Evolutionary conservation across 345 rosid species (phyloP).

Genomic region (Anacardium occidentale): DNA sequence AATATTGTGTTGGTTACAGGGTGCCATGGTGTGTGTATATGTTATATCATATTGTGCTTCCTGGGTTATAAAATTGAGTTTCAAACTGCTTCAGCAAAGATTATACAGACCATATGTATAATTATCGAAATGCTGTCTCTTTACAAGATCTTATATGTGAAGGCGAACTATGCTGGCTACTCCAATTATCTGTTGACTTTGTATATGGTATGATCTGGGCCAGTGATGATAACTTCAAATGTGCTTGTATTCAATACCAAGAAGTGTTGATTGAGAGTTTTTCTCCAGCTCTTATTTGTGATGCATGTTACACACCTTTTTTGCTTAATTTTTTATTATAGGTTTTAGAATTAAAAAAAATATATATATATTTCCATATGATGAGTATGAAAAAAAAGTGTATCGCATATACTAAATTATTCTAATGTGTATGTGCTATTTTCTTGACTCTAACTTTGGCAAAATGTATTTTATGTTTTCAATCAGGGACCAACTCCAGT

Average conservation of each 20-base stretch:
- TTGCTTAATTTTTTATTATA: not conserved
- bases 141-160: not conserved
- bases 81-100: not conserved
- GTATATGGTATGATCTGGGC: not conserved
- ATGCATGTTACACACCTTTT: not conserved
- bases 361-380: too few species aligned
- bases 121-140: not conserved
- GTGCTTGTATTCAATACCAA: not conserved
- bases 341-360: not conserved
- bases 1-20: not conserved
- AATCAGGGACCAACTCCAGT: conserved; percentile 63
- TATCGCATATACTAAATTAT: conserved; percentile 7
- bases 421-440: not conserved
- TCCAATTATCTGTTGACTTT: not conserved
- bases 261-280: not conserved
- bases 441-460: conserved; percentile 7
- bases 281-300: not conserved
- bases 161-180: not conserved
- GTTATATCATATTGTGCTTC: not conserved
- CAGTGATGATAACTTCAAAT: not conserved
- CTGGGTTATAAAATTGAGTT: not conserved
- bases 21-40: not conserved
- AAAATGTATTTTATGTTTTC: conserved; percentile 10
- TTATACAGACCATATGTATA: not conserved
- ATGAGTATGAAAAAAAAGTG: too few species aligned